Base-by-base conservation (phyloP, 2,329 filamentous ascomycete genomes). In the Pseudogymnoascus sp. region DNA sequence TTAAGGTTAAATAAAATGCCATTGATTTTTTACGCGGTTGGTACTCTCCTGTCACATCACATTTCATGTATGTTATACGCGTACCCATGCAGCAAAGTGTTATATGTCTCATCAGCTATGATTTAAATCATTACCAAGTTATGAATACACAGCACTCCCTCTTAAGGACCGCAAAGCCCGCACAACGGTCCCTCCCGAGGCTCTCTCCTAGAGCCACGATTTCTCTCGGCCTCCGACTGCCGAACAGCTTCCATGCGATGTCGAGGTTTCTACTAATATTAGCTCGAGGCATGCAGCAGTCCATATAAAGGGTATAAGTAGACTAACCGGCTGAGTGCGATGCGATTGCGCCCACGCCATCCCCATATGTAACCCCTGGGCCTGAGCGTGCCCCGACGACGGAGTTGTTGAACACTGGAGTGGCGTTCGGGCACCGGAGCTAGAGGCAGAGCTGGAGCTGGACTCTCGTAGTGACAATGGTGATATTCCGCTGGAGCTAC, bases 1-100 rank as follows among this genome's bases (percentile, higher is more conserved):
- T 55, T 29, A 33, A 55, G 48, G 48, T 55, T 55, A 55, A 33
- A 55, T 15, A 55, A 55, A 55, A 55, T 55, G 48, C 48, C 9
- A 52, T 55, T 55, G 48, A 55, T 55, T 33, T 33, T 18, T 55
- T 33, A 27, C 29, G 48, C 29, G 48, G 7, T 55, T 55, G 15
- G 5, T 33, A 15, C 9, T 55, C 48, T 33, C 48, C 18, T 33
- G 27, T 33, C 29, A 21, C 15, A 13, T 21, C 25, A 5, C 5
- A 55, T 45, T 2, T 12, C 2, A 45, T 5, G 4, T 45, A 21
- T 45, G 39, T 42, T 13, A 6, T 10, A 4, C 40, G 4, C 2
- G 39, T 5, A 45, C 7, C 29, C 10, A 55, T 33, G 29, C 29
- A 55, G 8, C 7, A 55, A 33, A 21, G 13, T 33, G 33, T 52